Percentiles rank a stretch among this genome's conserved stretches.
Evolutionary conservation across 2,329 filamentous ascomycete species (phyloP).

Genomic region (Diaporthe sp.): DNA sequence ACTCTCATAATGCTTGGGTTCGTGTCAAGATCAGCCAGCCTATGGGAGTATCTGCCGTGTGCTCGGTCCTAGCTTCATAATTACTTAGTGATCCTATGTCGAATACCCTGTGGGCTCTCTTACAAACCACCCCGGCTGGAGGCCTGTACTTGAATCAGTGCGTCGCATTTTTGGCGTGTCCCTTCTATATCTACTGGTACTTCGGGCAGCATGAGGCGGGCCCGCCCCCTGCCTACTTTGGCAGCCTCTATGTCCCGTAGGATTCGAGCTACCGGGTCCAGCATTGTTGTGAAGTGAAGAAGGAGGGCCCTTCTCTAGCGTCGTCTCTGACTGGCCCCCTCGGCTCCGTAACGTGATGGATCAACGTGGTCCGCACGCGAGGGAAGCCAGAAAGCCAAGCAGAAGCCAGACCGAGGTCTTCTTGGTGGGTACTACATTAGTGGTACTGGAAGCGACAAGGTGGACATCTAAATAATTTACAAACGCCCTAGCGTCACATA

Average conservation of each 20-base stretch:
- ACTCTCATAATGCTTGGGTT: neutral
- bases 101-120: neutral
- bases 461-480: neutral
- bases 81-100: neutral
- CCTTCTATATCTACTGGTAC: neutral
- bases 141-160: constrained; percentile 12
- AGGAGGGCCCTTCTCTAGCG: neutral
- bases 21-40: neutral
- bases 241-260: neutral
- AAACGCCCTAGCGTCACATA: neutral
- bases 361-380: neutral
- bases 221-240: neutral
- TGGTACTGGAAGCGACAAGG: neutral
- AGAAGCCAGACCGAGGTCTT: neutral
- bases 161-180: constrained; percentile 7
- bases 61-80: neutral
- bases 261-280: neutral
- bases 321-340: neutral
- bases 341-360: neutral
- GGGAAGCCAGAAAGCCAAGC: neutral
- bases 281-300: neutral
- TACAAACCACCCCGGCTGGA: neutral
- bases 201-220: neutral
- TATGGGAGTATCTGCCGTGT: neutral
- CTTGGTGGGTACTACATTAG: neutral